A percentile compares a stretch with the other conserved stretches of the same genome.
phyloP scores from a whole-genome alignment of 2,329 filamentous ascomycete species.

The Clarireedia hainanense region DNA sequence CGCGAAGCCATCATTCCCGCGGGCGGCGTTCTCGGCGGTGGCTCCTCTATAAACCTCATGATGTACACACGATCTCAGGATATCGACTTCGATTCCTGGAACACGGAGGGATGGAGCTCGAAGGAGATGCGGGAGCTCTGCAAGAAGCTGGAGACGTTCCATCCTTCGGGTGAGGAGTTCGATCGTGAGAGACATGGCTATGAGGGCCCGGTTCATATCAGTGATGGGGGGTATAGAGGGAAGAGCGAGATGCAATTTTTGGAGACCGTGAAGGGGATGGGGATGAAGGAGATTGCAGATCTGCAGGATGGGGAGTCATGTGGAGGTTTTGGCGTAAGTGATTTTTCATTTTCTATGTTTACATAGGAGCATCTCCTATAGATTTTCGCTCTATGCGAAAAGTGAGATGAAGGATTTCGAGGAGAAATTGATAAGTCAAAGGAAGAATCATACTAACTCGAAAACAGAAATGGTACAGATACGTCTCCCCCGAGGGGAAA shows the following conservation, averaged over 20 bases:
- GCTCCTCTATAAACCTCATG: conserved; percentile 53
- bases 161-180: conserved; percentile 16
- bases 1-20: conserved; percentile 35
- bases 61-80: conserved; percentile 40
- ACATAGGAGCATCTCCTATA: neutral
- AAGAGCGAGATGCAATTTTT: conserved; percentile 43
- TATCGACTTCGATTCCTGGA: conserved; percentile 45
- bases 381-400: neutral
- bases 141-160: conserved; percentile 51
- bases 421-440: neutral
- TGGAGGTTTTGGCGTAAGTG: conserved; percentile 28
- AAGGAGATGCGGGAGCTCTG: conserved; percentile 45
- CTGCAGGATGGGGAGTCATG: conserved; percentile 41
- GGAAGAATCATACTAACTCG: neutral
- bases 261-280: conserved; percentile 38
- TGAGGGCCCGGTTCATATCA: conserved; percentile 48
- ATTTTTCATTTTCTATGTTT: neutral
- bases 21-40: conserved; percentile 51
- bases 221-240: conserved; percentile 39
- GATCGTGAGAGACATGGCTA: conserved; percentile 39
- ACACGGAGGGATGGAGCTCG: conserved; percentile 42
- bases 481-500: conserved; percentile 41
- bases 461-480: conserved; percentile 38
- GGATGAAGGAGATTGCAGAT: conserved; percentile 45
- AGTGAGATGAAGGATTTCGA: neutral